These are phyloP conservation scores for Fusarium buxicola DNA, from an alignment of 2,329 filamentous ascomycete genomes.

Conservation along the genomic window DNA sequence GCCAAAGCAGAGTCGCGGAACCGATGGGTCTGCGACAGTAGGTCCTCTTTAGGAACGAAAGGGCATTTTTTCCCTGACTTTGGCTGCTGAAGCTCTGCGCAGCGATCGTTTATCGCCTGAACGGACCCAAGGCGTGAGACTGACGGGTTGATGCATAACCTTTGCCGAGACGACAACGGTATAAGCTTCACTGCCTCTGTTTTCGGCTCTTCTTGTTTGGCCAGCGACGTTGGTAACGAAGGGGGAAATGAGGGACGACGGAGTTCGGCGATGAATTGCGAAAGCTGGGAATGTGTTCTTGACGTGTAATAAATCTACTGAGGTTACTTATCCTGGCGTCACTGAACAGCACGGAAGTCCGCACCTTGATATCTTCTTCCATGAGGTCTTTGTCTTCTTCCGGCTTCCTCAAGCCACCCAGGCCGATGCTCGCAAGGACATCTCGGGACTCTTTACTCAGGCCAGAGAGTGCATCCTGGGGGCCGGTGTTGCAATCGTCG, in stretches of 20 bases:
- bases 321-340: conserved; percentile 47
- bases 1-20: conserved; percentile 90
- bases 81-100: conserved; percentile 87
- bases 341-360: conserved; percentile 17
- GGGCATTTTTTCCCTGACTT: conserved; percentile 70
- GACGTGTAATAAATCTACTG: conserved; percentile 87
- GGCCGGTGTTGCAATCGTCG: conserved; percentile 61
- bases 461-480: conserved; percentile 60
- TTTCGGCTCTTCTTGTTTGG: conserved; percentile 42
- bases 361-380: conserved; percentile 76
- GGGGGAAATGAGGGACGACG: conserved; percentile 81
- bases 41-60: conserved; percentile 83
- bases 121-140: conserved; percentile 77
- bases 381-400: conserved; percentile 59
- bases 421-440: conserved; percentile 74
- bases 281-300: conserved; percentile 90
- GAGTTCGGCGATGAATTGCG: conserved; percentile 87
- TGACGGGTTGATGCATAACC: conserved; percentile 87
- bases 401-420: conserved; percentile 53
- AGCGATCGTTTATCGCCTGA: conserved; percentile 92
- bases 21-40: conserved; percentile 75
- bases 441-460: conserved; percentile 81
- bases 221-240: conserved; percentile 66
- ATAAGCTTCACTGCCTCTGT: conserved; percentile 76
- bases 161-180: conserved; percentile 86